Evolutionary conservation across 495 filamentous ascomycete genomes (phyloP), one percentile per base, ranked within the genome.

Genomic region (Penicillium odoratum): DNA sequence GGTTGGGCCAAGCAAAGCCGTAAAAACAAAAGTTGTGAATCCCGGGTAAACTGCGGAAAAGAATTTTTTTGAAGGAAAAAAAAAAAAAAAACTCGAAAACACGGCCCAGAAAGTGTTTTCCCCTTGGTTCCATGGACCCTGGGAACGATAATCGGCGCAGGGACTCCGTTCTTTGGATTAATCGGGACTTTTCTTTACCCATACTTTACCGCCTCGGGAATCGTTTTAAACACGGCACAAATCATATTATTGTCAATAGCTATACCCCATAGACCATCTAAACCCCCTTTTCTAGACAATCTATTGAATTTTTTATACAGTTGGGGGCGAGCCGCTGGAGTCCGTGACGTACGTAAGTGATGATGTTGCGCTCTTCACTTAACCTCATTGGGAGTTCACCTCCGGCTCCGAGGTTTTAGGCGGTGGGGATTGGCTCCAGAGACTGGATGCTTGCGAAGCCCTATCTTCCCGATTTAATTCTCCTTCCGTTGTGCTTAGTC

Each of bases 271-370:
- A 47, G 1, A 5, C n/a, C 9, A 47, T 21, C 9, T 26, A 3
- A 13, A 36, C 33, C 33, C 46, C 28, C 25, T 31, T 29, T 48
- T 0, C 21, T 51, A 47, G 30, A 26, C 10, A 21, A 11, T 11
- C 21, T 26, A 28, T 26, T 34, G n/a, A 34, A 38, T n/a, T 18
- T 57, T 40, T 40, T 40, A 11, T 36, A 36, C 9, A 50, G 33
- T 57, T 42, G 47, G 48, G 38, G 50, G 60, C 48, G 43, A 62
- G 51, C 40, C 56, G 47, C 60, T 51, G 52, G 45, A 56, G 53
- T 60, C 57, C 21, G 57, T 57, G 51, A 61, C 66, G 59, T 65
- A 69, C 67, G 67, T 68, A 68, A 69, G 59, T 64, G 63, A 64
- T 69, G 66, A 68, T 69, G 64, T 63, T 65, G 55, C 52, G 56